Evolutionary conservation across 2,329 filamentous ascomycete species (phyloP), one percentile per base, ranked within the genome.

Genomic region (Orbilia javanica): DNA sequence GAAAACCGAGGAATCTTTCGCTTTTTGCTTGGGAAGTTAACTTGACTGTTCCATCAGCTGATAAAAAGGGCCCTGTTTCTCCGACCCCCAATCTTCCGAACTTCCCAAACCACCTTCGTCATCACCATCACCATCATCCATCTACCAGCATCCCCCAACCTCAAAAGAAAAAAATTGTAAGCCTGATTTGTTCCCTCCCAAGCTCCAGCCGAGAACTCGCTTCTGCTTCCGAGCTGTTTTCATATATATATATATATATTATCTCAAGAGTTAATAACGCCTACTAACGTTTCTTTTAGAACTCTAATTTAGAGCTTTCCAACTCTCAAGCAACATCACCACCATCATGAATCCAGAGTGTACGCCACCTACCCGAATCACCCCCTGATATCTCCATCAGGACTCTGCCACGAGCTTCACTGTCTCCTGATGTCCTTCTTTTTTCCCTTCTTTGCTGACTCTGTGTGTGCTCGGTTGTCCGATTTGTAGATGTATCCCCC

Each of bases 261-360:
- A 66, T 63, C 73, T 71, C 66, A 77, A 70, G 66, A 62, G 60
- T 60, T 63, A 71, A 77, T 62, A 63, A 57, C 52, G 22, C 46
- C 46, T 50, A 50, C 73, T 77, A 66, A 77, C 73, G 73, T 71
- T 77, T 71, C 62, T 34, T 52, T 62, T 62, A 52, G 66, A 71
- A 77, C 66, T 77, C 44, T 77, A 77, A 71, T 71, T 74, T 71
- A 77, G 73, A 77, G 73, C 73, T 77, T 77, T 70, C 66, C 42
- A 71, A 52, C 68, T 71, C 60, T 71, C 27, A 63, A 67, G 48
- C 57, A 64, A 67, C 67, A 39, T 73, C 75, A 31, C 34, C 75
- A 31, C 34, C 55, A 79, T 34, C 27, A 79, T 79, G 75, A 79
- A 79, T 73, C 75, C 75, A 72, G 75, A 79, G 75, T 79, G 75